A percentile compares a stretch with the other conserved stretches of the same genome.
Conservation (phyloP, 352 stramenopile genomes). For the Pythium plurisporium region DNA sequence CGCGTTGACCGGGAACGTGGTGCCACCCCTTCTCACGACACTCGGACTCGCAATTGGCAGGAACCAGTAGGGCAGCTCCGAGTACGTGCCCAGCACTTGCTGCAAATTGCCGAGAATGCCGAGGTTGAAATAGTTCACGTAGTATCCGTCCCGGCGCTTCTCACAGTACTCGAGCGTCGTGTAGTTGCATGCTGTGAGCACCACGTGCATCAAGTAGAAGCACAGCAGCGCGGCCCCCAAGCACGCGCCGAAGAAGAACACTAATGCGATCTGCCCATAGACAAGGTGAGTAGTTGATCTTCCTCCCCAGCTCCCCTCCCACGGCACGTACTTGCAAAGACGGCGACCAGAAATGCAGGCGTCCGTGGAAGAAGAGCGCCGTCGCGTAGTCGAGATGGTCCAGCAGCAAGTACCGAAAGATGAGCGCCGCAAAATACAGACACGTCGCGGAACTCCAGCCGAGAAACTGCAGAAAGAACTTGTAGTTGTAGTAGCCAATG, state of each 20-base stretch:
- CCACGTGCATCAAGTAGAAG: slow-evolving; percentile 79
- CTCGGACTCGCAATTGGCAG: slow-evolving; percentile 59
- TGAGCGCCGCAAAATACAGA: slow-evolving; percentile 58
- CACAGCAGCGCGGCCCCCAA: slow-evolving; percentile 58
- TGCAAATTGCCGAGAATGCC: slow-evolving; percentile 70
- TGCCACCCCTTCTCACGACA: slow-evolving; percentile 34
- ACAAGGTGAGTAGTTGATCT: background rate
- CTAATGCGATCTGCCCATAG: slow-evolving; percentile 46
- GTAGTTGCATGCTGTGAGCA: slow-evolving; percentile 63
- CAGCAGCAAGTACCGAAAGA: slow-evolving; percentile 60
- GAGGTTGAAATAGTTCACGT: slow-evolving; percentile 78
- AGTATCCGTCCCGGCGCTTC: slow-evolving; percentile 72
- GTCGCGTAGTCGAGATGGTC: slow-evolving; percentile 48
- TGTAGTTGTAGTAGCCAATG: slow-evolving; percentile 89
- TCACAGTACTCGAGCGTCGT: slow-evolving; percentile 88
- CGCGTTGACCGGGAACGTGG: slow-evolving; percentile 48
- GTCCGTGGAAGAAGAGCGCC: slow-evolving; percentile 54
- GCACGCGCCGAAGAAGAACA: slow-evolving; percentile 70
- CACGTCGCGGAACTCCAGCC: slow-evolving; percentile 66
- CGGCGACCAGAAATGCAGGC: slow-evolving; percentile 43
- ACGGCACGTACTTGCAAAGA: slow-evolving; percentile 44
- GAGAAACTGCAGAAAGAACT: slow-evolving; percentile 86
- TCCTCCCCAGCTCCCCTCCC: background rate
- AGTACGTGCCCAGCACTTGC: slow-evolving; percentile 67
- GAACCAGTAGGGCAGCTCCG: slow-evolving; percentile 66